Conservation (phyloP, 495 filamentous ascomycete genomes). For the Apodospora peruviana region DNA sequence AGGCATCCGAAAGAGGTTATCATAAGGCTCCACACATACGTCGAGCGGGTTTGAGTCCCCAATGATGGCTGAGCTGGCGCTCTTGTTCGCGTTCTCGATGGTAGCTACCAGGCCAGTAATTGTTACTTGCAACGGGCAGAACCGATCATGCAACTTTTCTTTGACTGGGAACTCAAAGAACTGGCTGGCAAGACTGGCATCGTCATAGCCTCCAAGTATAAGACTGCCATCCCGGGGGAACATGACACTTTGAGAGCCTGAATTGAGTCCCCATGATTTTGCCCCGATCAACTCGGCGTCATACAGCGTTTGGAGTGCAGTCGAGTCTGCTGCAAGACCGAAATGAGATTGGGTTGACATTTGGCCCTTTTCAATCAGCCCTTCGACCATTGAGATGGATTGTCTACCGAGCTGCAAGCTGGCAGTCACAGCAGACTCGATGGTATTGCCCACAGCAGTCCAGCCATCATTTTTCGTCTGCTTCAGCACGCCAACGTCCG, state of each 20-base stretch:
- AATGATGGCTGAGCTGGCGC: not conserved
- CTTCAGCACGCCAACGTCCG: not conserved
- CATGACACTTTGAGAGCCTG: slow-evolving; percentile 11
- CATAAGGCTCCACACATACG: slow-evolving; percentile 18
- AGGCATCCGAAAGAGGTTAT: slow-evolving; percentile 16
- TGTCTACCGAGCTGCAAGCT: slow-evolving; percentile 5
- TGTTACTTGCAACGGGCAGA: slow-evolving; percentile 12
- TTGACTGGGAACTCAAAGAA: slow-evolving; percentile 4
- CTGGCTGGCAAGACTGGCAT: slow-evolving; percentile 5
- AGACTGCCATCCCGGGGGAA: slow-evolving; percentile 11
- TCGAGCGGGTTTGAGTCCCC: slow-evolving; percentile 4
- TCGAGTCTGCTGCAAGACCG: slow-evolving; percentile 6
- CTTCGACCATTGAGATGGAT: slow-evolving; percentile 1
- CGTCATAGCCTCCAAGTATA: slow-evolving; percentile 13
- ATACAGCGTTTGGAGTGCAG: slow-evolving; percentile 6
- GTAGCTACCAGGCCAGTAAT: slow-evolving; percentile 5
- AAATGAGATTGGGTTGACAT: slow-evolving; percentile 11
- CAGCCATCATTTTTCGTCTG: slow-evolving; percentile 8
- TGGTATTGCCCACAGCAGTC: slow-evolving; percentile 2
- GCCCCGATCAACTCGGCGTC: slow-evolving; percentile 6
- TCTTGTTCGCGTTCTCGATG: not conserved
- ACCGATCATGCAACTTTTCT: not conserved
- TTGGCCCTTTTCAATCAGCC: slow-evolving; percentile 9
- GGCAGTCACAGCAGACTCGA: slow-evolving; percentile 1
- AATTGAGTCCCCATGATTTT: slow-evolving; percentile 12